phyloP scores from a whole-genome alignment of 768 basidiomycete species.

The Hypsizygus marmoreus region DNA sequence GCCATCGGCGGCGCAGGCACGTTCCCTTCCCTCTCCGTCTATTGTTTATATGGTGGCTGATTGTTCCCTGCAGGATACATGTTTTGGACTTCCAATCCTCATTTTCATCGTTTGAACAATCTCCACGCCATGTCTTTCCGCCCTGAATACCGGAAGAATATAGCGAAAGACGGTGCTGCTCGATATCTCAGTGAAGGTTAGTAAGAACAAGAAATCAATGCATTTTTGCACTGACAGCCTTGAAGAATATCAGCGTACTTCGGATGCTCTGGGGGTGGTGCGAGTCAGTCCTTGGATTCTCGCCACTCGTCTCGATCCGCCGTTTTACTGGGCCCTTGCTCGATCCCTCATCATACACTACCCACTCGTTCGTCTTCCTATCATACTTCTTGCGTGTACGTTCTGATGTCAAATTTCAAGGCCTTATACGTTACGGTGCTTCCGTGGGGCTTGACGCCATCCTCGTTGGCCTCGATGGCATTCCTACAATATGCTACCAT shows the following conservation, averaged over 20 bases:
- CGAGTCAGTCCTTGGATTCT: constrained; percentile 27
- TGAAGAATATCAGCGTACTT: constrained; percentile 37
- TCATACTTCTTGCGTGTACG: neutral
- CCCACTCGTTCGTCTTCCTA: neutral
- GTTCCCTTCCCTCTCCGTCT: constrained; percentile 1
- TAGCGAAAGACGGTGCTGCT: constrained; percentile 39
- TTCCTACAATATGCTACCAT: constrained; percentile 34
- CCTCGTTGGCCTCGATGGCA: constrained; percentile 31
- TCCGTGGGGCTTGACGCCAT: constrained; percentile 24
- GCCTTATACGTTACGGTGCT: constrained; percentile 24
- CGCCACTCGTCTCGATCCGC: constrained; percentile 27
- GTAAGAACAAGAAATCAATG: neutral
- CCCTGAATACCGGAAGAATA: constrained; percentile 29
- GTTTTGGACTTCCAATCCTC: constrained; percentile 37
- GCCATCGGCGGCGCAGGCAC: constrained; percentile 37
- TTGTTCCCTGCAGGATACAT: constrained; percentile 36
- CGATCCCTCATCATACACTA: constrained; percentile 12
- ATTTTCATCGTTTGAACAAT: constrained; percentile 38
- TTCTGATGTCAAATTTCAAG: constrained; percentile 6
- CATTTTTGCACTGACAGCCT: neutral
- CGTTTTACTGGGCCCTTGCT: constrained; percentile 40
- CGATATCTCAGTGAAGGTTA: constrained; percentile 33
- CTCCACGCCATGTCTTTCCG: constrained; percentile 43
- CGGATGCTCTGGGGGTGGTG: constrained; percentile 28
- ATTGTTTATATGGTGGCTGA: neutral